Conservation (phyloP, 202 grass and related monocot genomes). For the Brachypodium distachyon region DNA sequence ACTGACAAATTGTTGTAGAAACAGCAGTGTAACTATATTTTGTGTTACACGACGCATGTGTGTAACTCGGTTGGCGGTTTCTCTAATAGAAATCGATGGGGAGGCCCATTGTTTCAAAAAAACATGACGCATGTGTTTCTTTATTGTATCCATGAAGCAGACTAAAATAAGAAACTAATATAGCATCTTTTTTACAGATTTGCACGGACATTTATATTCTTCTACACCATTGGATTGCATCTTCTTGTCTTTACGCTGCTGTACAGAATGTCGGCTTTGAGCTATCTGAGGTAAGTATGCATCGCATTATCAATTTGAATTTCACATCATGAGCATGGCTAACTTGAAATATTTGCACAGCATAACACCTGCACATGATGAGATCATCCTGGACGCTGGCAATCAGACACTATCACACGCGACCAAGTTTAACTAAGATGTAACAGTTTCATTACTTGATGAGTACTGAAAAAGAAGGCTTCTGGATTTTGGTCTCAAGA, state of each 20-base stretch:
- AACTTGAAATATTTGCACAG: constrained; percentile 32
- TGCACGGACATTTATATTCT: constrained; percentile 94
- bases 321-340: constrained; percentile 6
- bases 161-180: constrained; percentile 5
- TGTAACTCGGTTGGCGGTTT: no score
- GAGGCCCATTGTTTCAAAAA: no score
- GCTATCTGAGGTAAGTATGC: constrained; percentile 71
- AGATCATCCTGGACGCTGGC: constrained; percentile 77
- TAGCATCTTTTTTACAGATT: constrained; percentile 44
- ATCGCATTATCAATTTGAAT: constrained; percentile 1
- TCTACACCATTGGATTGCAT: constrained; percentile 99
- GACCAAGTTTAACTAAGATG: constrained; percentile 7
- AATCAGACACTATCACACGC: constrained; percentile 51
- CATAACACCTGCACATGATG: constrained; percentile 49
- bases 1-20: not conserved
- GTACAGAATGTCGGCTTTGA: constrained; percentile 97
- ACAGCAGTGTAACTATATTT: constrained; percentile 1
- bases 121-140: no score
- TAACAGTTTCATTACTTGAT: constrained; percentile 1
- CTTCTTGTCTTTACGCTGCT: constrained; percentile 95
- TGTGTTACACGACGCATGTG: not conserved
- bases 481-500: constrained; percentile 18
- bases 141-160: not conserved
- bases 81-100: no score
- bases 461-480: not conserved